Percentiles rank a stretch among this genome's conserved stretches.
Conservation (phyloP, 2,329 filamentous ascomycete species). For the Aurifilum marmelostoma region DNA sequence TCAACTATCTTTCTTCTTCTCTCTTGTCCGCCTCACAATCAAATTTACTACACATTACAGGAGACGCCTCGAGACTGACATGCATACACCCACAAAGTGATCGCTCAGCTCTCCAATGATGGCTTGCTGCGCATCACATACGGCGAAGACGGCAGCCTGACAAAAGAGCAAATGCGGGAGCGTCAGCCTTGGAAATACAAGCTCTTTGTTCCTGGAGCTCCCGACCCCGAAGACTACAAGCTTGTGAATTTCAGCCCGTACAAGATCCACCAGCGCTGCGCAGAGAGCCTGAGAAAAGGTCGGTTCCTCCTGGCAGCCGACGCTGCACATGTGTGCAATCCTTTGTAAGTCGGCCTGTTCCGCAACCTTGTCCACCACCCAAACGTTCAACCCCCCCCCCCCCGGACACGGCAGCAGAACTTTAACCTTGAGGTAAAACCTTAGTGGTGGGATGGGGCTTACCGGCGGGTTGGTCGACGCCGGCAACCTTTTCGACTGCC, state of each 20-base stretch:
- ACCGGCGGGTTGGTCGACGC: slow-evolving; percentile 53
- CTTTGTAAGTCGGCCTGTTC: slow-evolving; percentile 43
- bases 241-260: slow-evolving; percentile 53
- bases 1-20: too few species aligned
- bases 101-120: slow-evolving; percentile 52
- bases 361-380: background rate
- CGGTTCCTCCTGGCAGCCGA: slow-evolving; percentile 54
- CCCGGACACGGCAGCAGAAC: background rate
- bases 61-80: slow-evolving; percentile 34
- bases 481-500: slow-evolving; percentile 50
- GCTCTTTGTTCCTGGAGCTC: slow-evolving; percentile 53
- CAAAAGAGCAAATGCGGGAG: slow-evolving; percentile 46
- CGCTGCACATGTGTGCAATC: slow-evolving; percentile 57
- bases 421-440: background rate
- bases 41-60: too few species aligned
- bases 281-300: slow-evolving; percentile 50
- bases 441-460: slow-evolving; percentile 45
- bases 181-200: slow-evolving; percentile 50
- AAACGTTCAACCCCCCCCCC: background rate
- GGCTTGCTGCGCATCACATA: slow-evolving; percentile 58
- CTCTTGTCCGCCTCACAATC: too few species aligned
- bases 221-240: slow-evolving; percentile 52
- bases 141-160: slow-evolving; percentile 49
- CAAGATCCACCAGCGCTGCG: slow-evolving; percentile 54
- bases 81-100: slow-evolving; percentile 37